Base-by-base conservation (phyloP, 371 early-diverging fungal genomes). In the Rhizopus delemar region DNA sequence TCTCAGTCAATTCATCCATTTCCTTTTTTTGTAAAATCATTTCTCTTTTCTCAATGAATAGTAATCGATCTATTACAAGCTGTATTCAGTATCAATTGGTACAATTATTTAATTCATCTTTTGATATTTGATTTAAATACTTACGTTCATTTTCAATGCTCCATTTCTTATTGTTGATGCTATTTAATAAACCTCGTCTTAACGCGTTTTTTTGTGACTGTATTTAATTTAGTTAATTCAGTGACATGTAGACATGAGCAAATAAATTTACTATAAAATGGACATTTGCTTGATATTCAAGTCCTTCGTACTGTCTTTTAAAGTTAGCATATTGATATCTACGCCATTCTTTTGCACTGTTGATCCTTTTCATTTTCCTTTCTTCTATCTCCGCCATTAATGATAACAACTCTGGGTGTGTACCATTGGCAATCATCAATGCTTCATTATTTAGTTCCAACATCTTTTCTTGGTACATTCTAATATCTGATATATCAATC, bases 381-480 rank as follows among this genome's bases (percentile, higher is more conserved):
- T 80, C 75, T 63, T 82, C 83, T 53, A 85, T 85, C 38, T 82
- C 77, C 46, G 76, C 74, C 82, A 83, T 81, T 41, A 83, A 65
- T 31, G 80, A 69, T 3, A 80, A 66, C 32, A 85, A 62, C 46
- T 83, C 86, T 0, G 86, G 86, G 56, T 85, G 85, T 50, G 85
- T 81, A 5, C 86, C 86, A 56, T 77, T 70, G 4, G 80, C 79
- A 43, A 85, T 83, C 81, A 83, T 80, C 0, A 74, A 67, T 3
- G 82, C 82, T 59, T 85, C 86, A 50, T 80, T 69, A 46, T 83
- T 82, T 28, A 85, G 59, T 51, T 85, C 86, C 0, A 64, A 56
- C 80, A 83, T 78, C 33, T 79, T 81, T 56, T 85, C 86, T 57
- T 82, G 76, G 34, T 83, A 85, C 80, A 85, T 82, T 64, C 84